These are phyloP conservation scores for Polyplosphaeria fusca DNA, from an alignment of 495 filamentous ascomycete species.

Conservation along the genomic window DNA sequence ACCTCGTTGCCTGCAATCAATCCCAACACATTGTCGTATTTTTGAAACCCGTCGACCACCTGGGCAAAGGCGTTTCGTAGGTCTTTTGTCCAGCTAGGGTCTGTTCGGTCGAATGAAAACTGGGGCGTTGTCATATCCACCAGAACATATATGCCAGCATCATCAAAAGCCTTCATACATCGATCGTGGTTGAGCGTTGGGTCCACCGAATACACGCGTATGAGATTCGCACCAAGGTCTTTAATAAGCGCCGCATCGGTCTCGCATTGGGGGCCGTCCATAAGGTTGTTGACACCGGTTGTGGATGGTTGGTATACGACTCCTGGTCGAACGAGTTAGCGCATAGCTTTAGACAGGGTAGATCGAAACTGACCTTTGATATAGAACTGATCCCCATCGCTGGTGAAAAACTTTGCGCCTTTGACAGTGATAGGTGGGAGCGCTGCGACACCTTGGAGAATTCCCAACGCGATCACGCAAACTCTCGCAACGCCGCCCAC, in stretches of 20 bases:
- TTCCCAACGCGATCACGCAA: neutral
- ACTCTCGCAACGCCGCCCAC: neutral
- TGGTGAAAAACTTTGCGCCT: slow-evolving; percentile 82
- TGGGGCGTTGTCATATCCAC: slow-evolving; percentile 18
- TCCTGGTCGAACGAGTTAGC: neutral
- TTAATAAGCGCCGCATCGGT: slow-evolving; percentile 14
- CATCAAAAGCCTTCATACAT: slow-evolving; percentile 26
- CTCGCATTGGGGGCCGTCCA: slow-evolving; percentile 15
- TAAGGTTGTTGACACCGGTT: slow-evolving; percentile 1
- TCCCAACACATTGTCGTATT: slow-evolving; percentile 23
- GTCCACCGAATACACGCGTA: slow-evolving; percentile 23
- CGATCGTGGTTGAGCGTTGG: slow-evolving; percentile 25
- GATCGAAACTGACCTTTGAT: slow-evolving; percentile 61
- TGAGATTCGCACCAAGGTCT: slow-evolving; percentile 21
- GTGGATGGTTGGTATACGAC: slow-evolving; percentile 1
- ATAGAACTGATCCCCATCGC: slow-evolving; percentile 73
- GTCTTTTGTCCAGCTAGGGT: slow-evolving; percentile 17
- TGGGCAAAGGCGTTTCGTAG: slow-evolving; percentile 14
- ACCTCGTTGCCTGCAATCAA: slow-evolving; percentile 28
- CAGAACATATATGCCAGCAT: slow-evolving; percentile 25
- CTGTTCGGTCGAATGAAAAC: slow-evolving; percentile 2
- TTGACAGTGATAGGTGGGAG: slow-evolving; percentile 61
- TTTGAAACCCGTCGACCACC: slow-evolving; percentile 26
- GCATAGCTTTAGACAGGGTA: neutral
- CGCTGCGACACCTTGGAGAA: slow-evolving; percentile 10